Base-by-base conservation (phyloP, 2,329 filamentous ascomycete genomes). In the Aspergillus oerlinghausenensis region DNA sequence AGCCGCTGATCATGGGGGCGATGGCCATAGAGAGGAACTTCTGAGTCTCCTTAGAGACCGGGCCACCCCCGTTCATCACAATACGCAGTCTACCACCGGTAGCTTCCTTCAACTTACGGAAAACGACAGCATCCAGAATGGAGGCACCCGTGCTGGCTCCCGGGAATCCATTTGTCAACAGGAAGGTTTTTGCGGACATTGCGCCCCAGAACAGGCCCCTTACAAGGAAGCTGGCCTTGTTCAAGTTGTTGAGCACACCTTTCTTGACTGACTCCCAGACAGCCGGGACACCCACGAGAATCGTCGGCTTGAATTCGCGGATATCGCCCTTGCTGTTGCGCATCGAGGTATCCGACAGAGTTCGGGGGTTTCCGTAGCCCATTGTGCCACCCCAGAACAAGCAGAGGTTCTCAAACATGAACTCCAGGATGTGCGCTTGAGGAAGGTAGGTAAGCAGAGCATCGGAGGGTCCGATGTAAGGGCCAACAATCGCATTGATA, bases 201-300 rank as follows among this genome's bases (percentile, higher is more conserved):
- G 83, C 84, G 52, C 81, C 84, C 85, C 85, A 88, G 81, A 99
- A 99, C 60, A 97, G 76, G 66, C 87, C 86, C 75, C 82, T 87
- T 57, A 88, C 82, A 45, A 97, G 56, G n/a, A 82, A 74, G 67
- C 86, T 87, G 60, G 88, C 83, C 56, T 82, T 79, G 70, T 89
- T 88, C 58, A 97, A 87, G 75, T 92, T 91, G 66, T 80, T 77
- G 62, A 93, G 80, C 67, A 99, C 89, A 54, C 94, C 94, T 81
- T 99, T 99, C 80, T 92, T 93, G 67, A 99, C 88, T 1, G 90
- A 92, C 77, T 99, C 94, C 92, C 93, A 99, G 32, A 99, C 88
- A 57, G 95, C 92, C 1, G 94, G 94, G 3, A 99, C 94, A 73
- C 94, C 94, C 42, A 97, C 89, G 71, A 99, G 84, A 70, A 97